Base-by-base conservation (phyloP, 2,329 filamentous ascomycete genomes). In the Monosporascus sp. region DNA sequence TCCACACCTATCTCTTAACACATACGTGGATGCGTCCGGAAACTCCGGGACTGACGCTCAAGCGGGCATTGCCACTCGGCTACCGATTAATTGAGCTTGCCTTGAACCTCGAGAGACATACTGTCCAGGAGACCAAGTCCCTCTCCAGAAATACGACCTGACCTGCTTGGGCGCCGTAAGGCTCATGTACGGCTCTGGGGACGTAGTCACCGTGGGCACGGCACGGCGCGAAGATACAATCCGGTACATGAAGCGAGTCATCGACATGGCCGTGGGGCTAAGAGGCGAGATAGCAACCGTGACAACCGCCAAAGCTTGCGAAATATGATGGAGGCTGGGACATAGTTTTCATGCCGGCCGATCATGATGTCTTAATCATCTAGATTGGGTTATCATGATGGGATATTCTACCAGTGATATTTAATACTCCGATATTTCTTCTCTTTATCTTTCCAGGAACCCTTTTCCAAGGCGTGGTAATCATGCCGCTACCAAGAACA, bases 1-100 rank as follows among this genome's bases (percentile, higher is more conserved):
- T 38, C 53, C 49, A 55, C 8, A 60, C 59, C 57, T 55, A 58
- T 52, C 52, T 60, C 24, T 60, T 52, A 52, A 59, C 57, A 7
- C 57, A 60, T 19, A 59, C 53, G 3, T 60, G 58, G 58, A 59
- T 60, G 57, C 49, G 58, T 11, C 55, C 55, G 5, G 58, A 59
- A 37, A 55, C 58, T 22, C 57, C 59, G 19, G 58, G 58, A 19
- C 31, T 54, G 6, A 58, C 52, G 5, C 47, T 59, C 16, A 53
- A 52, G 38, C 53, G 58, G 19, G 57, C 52, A n/a, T 40, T 52
- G 7, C 53, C 55, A 7, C 45, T 60, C 16, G 57, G 55, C 14
- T 60, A 59, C 41, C 49, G 27, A 14, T 58, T 51, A 38, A 54
- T 60, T 51, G 54, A 60, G 37, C 51, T 60, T 7, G 57, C 57